These are phyloP conservation scores for Salix koriyanagi DNA, from an alignment of 345 rosid species.

Conservation along the genomic window DNA sequence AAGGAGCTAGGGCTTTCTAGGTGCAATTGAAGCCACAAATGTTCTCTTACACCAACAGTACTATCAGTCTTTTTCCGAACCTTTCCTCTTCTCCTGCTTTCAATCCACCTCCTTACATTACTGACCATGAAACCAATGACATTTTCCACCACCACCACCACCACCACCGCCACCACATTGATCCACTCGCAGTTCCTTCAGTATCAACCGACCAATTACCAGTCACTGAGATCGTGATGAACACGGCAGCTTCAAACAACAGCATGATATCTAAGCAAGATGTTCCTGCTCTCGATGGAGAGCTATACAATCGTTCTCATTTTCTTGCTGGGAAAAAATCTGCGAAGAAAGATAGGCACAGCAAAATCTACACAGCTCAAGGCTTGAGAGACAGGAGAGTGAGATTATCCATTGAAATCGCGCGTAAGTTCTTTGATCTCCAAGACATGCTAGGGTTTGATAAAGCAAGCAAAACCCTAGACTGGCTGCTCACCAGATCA, in stretches of 20 bases:
- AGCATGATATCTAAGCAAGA: slow-evolving; percentile 5
- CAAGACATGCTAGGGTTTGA: slow-evolving; percentile 84
- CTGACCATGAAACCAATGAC: slow-evolving; percentile 7
- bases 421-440: slow-evolving; percentile 77
- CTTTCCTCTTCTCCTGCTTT: slow-evolving; percentile 13
- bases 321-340: slow-evolving; percentile 16
- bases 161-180: slow-evolving; percentile 10
- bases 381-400: slow-evolving; percentile 84
- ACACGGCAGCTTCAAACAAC: slow-evolving; percentile 14
- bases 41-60: slow-evolving; percentile 21
- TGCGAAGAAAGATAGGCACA: slow-evolving; percentile 61
- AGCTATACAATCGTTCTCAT: background rate
- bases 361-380: slow-evolving; percentile 72
- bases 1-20: slow-evolving; percentile 13
- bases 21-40: slow-evolving; percentile 2
- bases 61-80: slow-evolving; percentile 12
- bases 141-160: slow-evolving; percentile 9
- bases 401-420: slow-evolving; percentile 63
- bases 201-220: slow-evolving; percentile 11
- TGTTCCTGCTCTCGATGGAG: background rate
- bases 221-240: slow-evolving; percentile 3
- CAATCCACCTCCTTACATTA: slow-evolving; percentile 3
- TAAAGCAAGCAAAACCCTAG: slow-evolving; percentile 79
- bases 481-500: slow-evolving; percentile 67
- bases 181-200: slow-evolving; percentile 13